Percentiles rank a stretch among this genome's conserved stretches.
These are phyloP conservation scores for Ophiostoma pallidulum DNA, from an alignment of 2,329 filamentous ascomycete species.

Conservation along the genomic window DNA sequence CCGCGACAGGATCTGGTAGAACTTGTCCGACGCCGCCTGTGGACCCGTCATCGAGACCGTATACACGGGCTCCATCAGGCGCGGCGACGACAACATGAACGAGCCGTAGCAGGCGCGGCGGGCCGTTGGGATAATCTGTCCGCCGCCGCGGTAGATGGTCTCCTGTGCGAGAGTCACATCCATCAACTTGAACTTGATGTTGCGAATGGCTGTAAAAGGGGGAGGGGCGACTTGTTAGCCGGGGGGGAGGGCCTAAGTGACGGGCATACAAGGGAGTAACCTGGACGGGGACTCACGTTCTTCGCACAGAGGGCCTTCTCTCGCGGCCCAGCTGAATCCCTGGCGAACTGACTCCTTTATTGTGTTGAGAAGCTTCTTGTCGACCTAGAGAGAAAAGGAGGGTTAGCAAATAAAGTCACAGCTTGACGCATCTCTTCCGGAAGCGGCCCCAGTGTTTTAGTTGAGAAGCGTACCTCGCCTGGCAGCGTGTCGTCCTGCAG, in stretches of 20 bases:
- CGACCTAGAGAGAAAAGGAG: conserved; percentile 46
- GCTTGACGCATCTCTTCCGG: too few species aligned
- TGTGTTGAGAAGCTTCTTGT: conserved; percentile 78
- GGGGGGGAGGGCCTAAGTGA: conserved; percentile 16
- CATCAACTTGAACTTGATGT: conserved; percentile 94
- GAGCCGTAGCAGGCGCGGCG: conserved; percentile 89
- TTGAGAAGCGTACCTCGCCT: conserved; percentile 53
- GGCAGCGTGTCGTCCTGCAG: conserved; percentile 93
- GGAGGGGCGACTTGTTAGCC: conserved; percentile 9
- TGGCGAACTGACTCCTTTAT: conserved; percentile 91
- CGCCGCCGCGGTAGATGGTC: conserved; percentile 88
- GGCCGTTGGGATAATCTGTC: conserved; percentile 93
- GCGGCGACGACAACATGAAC: conserved; percentile 92
- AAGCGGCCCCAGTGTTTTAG: not conserved
- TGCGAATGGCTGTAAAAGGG: conserved; percentile 79
- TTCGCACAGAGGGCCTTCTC: conserved; percentile 94
- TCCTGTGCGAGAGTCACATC: conserved; percentile 80
- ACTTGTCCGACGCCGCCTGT: conserved; percentile 73
- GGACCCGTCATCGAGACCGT: conserved; percentile 87
- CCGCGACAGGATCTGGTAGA: conserved; percentile 86
- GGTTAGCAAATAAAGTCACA: not conserved
- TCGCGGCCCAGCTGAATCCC: conserved; percentile 91
- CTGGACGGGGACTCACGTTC: conserved; percentile 64
- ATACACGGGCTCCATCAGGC: conserved; percentile 95
- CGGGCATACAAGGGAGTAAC: conserved; percentile 8